Evolutionary conservation across 306 rosid genomes (phyloP).

Genomic region (Citrullus colocynthis): DNA sequence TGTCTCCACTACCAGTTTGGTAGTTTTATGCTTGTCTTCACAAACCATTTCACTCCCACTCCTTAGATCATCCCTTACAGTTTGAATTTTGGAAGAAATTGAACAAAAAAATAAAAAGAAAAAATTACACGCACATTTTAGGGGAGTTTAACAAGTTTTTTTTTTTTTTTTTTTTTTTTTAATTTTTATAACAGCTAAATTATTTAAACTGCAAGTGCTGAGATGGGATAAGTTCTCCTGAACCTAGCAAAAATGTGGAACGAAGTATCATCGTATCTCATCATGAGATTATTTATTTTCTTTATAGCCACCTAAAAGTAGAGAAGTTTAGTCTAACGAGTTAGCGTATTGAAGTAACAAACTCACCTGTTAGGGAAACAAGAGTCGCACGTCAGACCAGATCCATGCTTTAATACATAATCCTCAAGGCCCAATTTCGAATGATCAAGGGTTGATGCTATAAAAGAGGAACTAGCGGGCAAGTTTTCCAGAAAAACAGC

Average conservation of each 20-base stretch:
- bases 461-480: slow-evolving; percentile 19
- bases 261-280: neutral
- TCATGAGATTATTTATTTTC: neutral
- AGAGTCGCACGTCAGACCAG: slow-evolving; percentile 34
- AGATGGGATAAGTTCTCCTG: neutral
- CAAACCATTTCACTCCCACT: slow-evolving; percentile 61
- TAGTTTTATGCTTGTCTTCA: slow-evolving; percentile 22
- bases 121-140: neutral
- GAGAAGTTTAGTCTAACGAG: neutral
- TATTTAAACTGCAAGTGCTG: neutral
- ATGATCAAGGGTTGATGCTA: slow-evolving; percentile 52
- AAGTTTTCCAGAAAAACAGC: slow-evolving; percentile 42
- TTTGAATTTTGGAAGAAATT: neutral
- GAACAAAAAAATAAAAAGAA: neutral
- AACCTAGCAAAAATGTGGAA: slow-evolving; percentile 1
- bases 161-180: too few species aligned
- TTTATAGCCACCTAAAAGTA: neutral
- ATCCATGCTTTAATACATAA: slow-evolving; percentile 65
- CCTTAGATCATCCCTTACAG: slow-evolving; percentile 56
- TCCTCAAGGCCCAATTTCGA: slow-evolving; percentile 63
- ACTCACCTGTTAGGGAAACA: slow-evolving; percentile 56
- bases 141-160: neutral
- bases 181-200: neutral
- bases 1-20: slow-evolving; percentile 49
- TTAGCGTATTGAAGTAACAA: slow-evolving; percentile 1